Conservation (phyloP, 768 basidiomycete species). For the Mycena indigotica region DNA sequence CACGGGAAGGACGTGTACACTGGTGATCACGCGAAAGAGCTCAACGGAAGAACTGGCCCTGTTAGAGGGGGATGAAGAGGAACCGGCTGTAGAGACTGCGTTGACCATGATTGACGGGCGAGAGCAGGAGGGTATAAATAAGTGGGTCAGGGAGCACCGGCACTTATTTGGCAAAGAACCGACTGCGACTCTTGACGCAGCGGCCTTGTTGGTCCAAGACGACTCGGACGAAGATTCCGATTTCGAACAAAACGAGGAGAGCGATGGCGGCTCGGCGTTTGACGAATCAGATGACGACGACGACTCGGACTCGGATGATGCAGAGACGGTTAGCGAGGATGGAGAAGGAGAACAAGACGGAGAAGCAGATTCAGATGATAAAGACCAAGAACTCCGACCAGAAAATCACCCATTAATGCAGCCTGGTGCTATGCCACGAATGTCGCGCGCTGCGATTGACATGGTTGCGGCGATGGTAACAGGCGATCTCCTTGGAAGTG, state of each 20-base stretch:
- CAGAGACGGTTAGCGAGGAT: slow-evolving; percentile 29
- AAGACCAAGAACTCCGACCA: slow-evolving; percentile 51
- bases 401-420: slow-evolving; percentile 63
- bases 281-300: slow-evolving; percentile 32
- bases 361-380: slow-evolving; percentile 34
- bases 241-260: slow-evolving; percentile 42
- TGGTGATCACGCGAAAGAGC: slow-evolving; percentile 51
- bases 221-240: slow-evolving; percentile 51
- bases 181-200: slow-evolving; percentile 10
- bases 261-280: slow-evolving; percentile 33
- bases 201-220: slow-evolving; percentile 37
- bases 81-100: slow-evolving; percentile 58
- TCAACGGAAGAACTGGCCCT: slow-evolving; percentile 31
- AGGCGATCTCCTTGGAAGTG: slow-evolving; percentile 48
- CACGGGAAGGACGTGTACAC: slow-evolving; percentile 67
- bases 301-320: slow-evolving; percentile 25
- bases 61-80: slow-evolving; percentile 43
- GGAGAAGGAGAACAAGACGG: slow-evolving; percentile 35
- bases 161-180: slow-evolving; percentile 56
- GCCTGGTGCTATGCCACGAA: slow-evolving; percentile 67
- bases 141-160: slow-evolving; percentile 64
- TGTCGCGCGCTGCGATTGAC: slow-evolving; percentile 69
- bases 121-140: slow-evolving; percentile 64
- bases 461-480: slow-evolving; percentile 66
- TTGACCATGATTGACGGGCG: slow-evolving; percentile 73